These are phyloP conservation scores for Mycena amicta DNA, from an alignment of 768 basidiomycete genomes.

Conservation along the genomic window DNA sequence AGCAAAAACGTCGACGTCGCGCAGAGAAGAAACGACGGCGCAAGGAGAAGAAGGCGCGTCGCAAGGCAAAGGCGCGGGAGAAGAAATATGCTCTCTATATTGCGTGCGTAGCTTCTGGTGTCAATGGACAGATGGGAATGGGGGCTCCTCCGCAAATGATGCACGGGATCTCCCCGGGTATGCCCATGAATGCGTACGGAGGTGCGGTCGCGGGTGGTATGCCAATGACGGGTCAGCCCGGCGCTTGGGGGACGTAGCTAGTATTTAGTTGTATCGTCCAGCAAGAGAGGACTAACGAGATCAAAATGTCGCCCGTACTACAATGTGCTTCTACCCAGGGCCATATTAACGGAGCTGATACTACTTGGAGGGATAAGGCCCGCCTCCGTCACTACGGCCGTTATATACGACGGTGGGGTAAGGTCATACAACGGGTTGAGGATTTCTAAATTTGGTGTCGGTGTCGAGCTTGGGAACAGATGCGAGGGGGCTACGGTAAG, in stretches of 20 bases:
- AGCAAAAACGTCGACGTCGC: conserved; percentile 54
- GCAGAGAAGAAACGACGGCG: conserved; percentile 63
- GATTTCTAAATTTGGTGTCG: conserved; percentile 65
- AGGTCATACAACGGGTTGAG: conserved; percentile 92
- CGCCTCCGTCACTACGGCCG: conserved; percentile 96
- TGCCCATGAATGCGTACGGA: not conserved
- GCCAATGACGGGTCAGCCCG: conserved; percentile 15
- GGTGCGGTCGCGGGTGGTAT: conserved; percentile 17
- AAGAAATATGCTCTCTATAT: conserved; percentile 68
- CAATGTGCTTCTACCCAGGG: conserved; percentile 55
- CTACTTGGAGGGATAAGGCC: conserved; percentile 93
- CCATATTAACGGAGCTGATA: conserved; percentile 80
- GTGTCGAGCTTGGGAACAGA: conserved; percentile 36
- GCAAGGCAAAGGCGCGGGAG: conserved; percentile 59
- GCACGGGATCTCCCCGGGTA: not conserved
- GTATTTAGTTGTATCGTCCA: too few species aligned
- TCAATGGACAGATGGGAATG: not conserved
- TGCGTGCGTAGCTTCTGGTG: conserved; percentile 42
- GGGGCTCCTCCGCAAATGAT: not conserved
- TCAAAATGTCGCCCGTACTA: too few species aligned
- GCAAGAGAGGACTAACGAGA: too few species aligned
- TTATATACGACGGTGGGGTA: conserved; percentile 89
- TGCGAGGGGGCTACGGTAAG: conserved; percentile 37
- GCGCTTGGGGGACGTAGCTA: conserved; percentile 9
- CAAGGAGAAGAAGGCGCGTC: conserved; percentile 65